Base-by-base conservation (phyloP, 2,329 filamentous ascomycete genomes). In the Neospermospora avenae region DNA sequence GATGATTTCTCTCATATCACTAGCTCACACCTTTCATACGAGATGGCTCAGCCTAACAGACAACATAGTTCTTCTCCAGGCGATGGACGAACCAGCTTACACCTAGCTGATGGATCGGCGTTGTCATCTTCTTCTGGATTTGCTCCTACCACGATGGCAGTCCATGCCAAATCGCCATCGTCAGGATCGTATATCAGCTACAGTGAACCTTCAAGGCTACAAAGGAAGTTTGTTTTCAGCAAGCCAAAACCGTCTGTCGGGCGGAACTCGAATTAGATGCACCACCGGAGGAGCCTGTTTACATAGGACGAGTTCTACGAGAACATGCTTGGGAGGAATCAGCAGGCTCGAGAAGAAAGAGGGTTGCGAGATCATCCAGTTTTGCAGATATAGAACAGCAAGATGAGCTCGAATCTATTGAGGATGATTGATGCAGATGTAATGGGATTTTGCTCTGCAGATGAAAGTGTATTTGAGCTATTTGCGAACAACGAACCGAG, bases 321-420 rank as follows among this genome's bases (percentile, higher is more conserved):
- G 25, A 41, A 6, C 5, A 41, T 22, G 52, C 34, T 3, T 42
- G 54, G 31, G 24, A 41, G 24, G 22, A 3, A 18, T 13, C 20
- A 10, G 4, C 4, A 2, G 20, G 28, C 25, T 13, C n/a, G 20
- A 58, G 49, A n/a, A 52, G 20, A 41, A 61, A 42, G 35, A 56
- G 34, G 16, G 37, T 45, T 6, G 35, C 31, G 31, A 56, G 62
- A 37, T 37, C 55, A 7, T 37, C 55, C 11, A 54, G 49, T 51
- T 25, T 61, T 45, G 37, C n/a, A 14, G 55, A 45, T 37, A 59
- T 46, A 34, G 42, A 63, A 57, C 56, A 62, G 31, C 37, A 58
- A 42, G 55, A 60, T 45, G 60, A 63, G 10, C 44, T 64, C 41
- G 62, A 65, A 64, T 63, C 63, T 65, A 66, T 68, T 34, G 63